A percentile compares a stretch with the other conserved stretches of the same genome.
These are phyloP conservation scores for Russula sp. DNA, from an alignment of 768 basidiomycete species.

Conservation along the genomic window DNA sequence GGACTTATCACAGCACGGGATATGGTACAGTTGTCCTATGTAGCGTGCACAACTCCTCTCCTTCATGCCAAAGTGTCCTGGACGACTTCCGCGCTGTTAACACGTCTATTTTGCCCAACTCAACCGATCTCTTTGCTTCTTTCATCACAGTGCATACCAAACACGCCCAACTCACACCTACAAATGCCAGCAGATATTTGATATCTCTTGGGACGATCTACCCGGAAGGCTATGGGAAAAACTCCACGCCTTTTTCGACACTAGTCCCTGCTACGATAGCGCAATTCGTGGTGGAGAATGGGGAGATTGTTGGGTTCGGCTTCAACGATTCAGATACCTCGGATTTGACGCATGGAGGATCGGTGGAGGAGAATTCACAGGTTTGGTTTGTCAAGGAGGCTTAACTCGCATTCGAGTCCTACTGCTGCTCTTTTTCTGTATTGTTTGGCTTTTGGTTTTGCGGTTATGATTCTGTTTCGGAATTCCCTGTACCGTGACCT, in stretches of 20 bases:
- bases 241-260: conserved; percentile 14
- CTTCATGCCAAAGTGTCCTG: conserved; percentile 16
- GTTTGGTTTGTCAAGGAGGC: conserved; percentile 19
- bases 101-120: not conserved
- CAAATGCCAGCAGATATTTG: not conserved
- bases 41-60: conserved; percentile 4
- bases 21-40: conserved; percentile 15
- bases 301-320: conserved; percentile 8
- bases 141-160: not conserved
- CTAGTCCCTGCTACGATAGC: not conserved
- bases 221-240: conserved; percentile 21
- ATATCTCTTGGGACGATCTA: conserved; percentile 14
- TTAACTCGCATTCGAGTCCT: not conserved
- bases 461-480: too few species aligned
- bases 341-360: not conserved
- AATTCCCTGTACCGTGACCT: too few species aligned
- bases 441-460: too few species aligned
- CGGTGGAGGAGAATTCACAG: conserved; percentile 6
- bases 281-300: conserved; percentile 12
- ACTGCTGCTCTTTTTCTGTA: not conserved
- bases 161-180: not conserved
- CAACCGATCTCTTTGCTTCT: conserved; percentile 11
- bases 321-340: not conserved
- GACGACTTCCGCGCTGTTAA: conserved; percentile 10
- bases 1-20: conserved; percentile 11